Conservation (phyloP, 441 rosid genomes). For the Raphanus hybrid region DNA sequence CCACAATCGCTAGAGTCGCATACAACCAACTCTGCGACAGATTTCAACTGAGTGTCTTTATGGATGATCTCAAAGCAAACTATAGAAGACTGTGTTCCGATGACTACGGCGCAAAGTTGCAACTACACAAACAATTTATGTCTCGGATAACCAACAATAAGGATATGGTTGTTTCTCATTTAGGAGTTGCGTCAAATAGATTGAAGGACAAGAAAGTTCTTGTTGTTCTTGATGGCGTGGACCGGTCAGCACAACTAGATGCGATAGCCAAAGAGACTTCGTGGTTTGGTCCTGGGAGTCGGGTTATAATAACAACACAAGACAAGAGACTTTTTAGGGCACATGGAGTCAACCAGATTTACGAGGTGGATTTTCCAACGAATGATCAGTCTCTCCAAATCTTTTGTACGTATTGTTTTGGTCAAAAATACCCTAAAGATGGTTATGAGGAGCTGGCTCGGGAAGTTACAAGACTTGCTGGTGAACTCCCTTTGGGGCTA, state of each 20-base stretch:
- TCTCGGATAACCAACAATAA: neutral
- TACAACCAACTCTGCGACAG: neutral
- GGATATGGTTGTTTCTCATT: neutral
- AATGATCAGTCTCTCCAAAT: neutral
- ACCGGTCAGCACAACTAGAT: neutral
- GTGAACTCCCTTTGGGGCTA: neutral
- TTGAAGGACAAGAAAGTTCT: neutral
- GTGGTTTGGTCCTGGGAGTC: neutral
- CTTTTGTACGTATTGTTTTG: neutral
- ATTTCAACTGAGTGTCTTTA: neutral
- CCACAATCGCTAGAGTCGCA: neutral
- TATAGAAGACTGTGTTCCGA: neutral
- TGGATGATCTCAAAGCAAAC: slow-evolving; percentile 7
- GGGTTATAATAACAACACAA: slow-evolving; percentile 5
- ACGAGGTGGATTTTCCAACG: neutral
- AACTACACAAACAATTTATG: slow-evolving; percentile 10
- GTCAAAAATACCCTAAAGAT: neutral
- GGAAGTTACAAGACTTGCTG: neutral
- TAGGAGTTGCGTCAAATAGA: neutral
- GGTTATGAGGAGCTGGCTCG: neutral
- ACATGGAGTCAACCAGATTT: neutral
- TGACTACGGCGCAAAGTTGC: slow-evolving; percentile 1
- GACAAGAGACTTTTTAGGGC: neutral
- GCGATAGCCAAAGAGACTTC: neutral
- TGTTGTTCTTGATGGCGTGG: slow-evolving; percentile 1